These are phyloP conservation scores for Calonectria ilicicola DNA, from an alignment of 2,329 filamentous ascomycete genomes.

Conservation along the genomic window DNA sequence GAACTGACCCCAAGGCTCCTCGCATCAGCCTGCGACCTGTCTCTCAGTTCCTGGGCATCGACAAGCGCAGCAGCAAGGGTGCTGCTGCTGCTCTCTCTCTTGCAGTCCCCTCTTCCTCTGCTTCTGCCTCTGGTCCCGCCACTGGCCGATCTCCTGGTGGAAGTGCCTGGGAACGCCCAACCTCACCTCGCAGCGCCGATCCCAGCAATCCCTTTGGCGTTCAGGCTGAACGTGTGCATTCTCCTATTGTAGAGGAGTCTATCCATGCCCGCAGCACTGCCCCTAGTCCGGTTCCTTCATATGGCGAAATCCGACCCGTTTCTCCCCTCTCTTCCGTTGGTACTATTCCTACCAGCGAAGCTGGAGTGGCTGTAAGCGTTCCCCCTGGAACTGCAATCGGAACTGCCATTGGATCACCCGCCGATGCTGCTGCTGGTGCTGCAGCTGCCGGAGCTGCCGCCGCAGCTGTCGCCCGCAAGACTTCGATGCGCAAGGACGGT, in stretches of 20 bases:
- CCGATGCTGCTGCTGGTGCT: conserved; percentile 41
- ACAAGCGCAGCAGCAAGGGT: conserved; percentile 64
- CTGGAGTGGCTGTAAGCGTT: conserved; percentile 50
- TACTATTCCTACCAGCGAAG: background rate
- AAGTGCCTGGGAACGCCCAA: conserved; percentile 62
- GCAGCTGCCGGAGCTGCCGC: conserved; percentile 33
- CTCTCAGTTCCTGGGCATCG: conserved; percentile 77
- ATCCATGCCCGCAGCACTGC: conserved; percentile 37
- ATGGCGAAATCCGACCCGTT: background rate
- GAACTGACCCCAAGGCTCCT: conserved; percentile 71
- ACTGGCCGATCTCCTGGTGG: conserved; percentile 46
- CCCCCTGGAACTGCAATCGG: conserved; percentile 48
- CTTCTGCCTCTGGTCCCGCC: conserved; percentile 31
- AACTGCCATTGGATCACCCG: conserved; percentile 28
- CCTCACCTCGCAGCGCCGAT: conserved; percentile 60
- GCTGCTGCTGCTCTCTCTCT: conserved; percentile 57
- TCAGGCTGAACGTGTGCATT: conserved; percentile 63
- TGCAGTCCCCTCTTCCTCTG: conserved; percentile 41
- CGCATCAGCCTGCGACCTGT: conserved; percentile 86
- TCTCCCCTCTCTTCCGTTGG: conserved; percentile 15
- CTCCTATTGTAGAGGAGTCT: conserved; percentile 54
- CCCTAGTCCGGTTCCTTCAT: conserved; percentile 50
- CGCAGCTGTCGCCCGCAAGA: conserved; percentile 61
- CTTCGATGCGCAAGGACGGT: conserved; percentile 67
- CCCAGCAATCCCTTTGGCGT: conserved; percentile 79